Evolutionary conservation across 306 rosid species (phyloP).

Genomic region (Casuarina glauca): DNA sequence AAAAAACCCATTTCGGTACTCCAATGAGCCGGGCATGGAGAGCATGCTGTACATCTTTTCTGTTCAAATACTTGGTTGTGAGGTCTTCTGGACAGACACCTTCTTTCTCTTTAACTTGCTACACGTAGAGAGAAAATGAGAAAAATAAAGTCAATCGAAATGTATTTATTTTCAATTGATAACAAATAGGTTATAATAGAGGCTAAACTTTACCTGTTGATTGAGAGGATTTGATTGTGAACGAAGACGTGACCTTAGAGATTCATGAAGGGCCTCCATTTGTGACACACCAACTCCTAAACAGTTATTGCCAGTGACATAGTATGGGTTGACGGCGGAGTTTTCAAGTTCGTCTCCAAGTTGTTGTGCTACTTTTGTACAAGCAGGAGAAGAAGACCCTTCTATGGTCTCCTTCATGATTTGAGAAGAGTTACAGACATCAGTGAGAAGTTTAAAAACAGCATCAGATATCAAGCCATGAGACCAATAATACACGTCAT

Average conservation of each 20-base stretch:
- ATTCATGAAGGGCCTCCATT: background rate
- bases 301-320: background rate
- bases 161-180: background rate
- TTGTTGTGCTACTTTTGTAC: background rate
- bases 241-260: background rate
- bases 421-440: slow-evolving; percentile 30
- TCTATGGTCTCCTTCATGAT: background rate
- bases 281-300: background rate
- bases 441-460: slow-evolving; percentile 16
- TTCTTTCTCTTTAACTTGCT: background rate
- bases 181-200: background rate
- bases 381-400: background rate
- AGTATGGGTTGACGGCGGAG: background rate
- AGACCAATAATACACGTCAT: slow-evolving; percentile 36
- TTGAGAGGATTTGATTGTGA: background rate
- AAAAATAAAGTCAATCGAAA: background rate
- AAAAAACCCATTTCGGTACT: background rate
- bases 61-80: background rate
- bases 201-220: background rate
- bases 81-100: background rate
- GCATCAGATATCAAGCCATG: slow-evolving; percentile 37
- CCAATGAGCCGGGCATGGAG: slow-evolving; percentile 1
- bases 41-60: slow-evolving; percentile 10
- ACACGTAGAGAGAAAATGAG: background rate
- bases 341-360: background rate